Conservation (phyloP, 129 eudicot genomes). For the Flaveria brownii region DNA sequence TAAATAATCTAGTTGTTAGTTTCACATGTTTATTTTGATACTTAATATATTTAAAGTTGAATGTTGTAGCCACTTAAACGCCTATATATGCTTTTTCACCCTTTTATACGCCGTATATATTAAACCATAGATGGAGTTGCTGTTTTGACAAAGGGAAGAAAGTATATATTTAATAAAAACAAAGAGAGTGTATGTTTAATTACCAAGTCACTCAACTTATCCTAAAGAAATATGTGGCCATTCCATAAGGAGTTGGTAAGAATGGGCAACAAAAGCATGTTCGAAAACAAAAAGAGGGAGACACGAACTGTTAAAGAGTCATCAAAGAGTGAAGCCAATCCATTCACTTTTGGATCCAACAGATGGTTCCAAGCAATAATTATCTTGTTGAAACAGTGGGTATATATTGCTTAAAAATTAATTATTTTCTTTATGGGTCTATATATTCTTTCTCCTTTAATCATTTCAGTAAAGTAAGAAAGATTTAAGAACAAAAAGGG, state of each 20-base stretch:
- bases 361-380: conserved; percentile 44
- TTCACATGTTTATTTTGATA: too few relatives aligned
- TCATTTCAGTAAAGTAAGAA: conserved; percentile 44
- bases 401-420: conserved; percentile 38
- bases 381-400: conserved; percentile 33
- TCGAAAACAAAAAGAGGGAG: conserved; percentile 44
- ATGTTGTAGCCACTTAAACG: too few relatives aligned
- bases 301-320: conserved; percentile 38
- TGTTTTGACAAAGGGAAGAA: too few relatives aligned
- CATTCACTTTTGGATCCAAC: conserved; percentile 33
- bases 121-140: too few relatives aligned
- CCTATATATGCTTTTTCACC: too few relatives aligned
- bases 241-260: conserved; percentile 39
- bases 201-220: neutral
- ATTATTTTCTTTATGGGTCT: conserved; percentile 43
- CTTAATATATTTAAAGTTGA: too few relatives aligned
- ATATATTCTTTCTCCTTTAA: conserved; percentile 33
- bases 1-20: too few relatives aligned
- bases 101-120: too few relatives aligned
- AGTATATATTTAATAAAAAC: too few relatives aligned
- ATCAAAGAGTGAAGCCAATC: conserved; percentile 35
- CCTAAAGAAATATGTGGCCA: conserved; percentile 16
- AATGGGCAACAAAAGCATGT: conserved; percentile 36
- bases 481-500: conserved; percentile 43
- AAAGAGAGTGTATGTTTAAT: too few relatives aligned